Evolutionary conservation across 164 flowering plant genomes (phyloP).

Genomic region (Magnolia kwangsiensis): DNA sequence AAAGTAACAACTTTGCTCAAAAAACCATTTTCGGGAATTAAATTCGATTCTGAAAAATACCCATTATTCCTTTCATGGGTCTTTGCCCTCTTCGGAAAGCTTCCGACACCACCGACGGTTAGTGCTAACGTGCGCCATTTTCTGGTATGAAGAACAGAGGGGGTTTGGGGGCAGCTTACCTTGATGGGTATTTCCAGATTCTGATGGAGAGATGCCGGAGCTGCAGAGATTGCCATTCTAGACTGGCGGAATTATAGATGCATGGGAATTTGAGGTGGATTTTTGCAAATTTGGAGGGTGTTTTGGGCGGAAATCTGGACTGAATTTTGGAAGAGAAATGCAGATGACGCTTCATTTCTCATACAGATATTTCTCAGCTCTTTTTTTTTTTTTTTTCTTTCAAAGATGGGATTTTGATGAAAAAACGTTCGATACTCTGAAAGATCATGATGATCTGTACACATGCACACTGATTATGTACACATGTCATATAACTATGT

Average conservation of each 20-base stretch:
- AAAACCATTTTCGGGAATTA: constrained; percentile 1
- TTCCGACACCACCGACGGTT: neutral
- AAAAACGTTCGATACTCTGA: too few relatives aligned
- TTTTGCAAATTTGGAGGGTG: neutral
- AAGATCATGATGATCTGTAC: too few relatives aligned
- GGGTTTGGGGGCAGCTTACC: constrained; percentile 1
- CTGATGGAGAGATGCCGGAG: constrained; percentile 1
- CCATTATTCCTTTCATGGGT: neutral
- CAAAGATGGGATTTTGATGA: too few relatives aligned
- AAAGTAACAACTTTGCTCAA: constrained; percentile 7
- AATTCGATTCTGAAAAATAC: neutral
- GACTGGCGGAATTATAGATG: neutral
- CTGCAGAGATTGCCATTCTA: constrained; percentile 11
- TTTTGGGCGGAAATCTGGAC: neutral
- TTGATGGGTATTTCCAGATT: constrained; percentile 9
- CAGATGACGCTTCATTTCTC: neutral
- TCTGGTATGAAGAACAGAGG: neutral
- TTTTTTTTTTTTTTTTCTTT: too few relatives aligned
- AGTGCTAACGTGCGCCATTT: constrained; percentile 11
- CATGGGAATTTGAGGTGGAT: neutral
- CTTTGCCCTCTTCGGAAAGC: neutral
- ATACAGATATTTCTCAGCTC: too few relatives aligned
- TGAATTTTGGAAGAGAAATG: neutral
- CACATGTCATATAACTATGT: too few relatives aligned
- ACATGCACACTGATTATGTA: too few relatives aligned